Percentiles rank a stretch among this genome's conserved stretches.
Evolutionary conservation across 306 rosid species (phyloP).

Genomic region (Nissolia schottii): DNA sequence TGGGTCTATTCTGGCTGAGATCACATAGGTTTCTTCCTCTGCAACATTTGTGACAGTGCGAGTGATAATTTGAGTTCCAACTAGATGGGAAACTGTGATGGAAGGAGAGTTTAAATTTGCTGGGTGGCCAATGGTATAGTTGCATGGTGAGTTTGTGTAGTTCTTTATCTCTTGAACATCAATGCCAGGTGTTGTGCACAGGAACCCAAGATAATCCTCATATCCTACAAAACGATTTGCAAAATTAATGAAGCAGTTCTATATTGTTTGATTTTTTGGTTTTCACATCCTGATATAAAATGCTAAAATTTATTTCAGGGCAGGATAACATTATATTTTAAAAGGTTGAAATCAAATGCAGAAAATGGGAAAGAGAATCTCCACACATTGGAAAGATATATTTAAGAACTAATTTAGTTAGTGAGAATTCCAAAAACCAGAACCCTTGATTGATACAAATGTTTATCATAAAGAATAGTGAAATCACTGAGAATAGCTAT

Average conservation of each 20-base stretch:
- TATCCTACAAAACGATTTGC: conserved; percentile 50
- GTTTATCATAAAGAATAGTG: neutral
- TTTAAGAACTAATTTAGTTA: neutral
- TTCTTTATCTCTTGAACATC: conserved; percentile 70
- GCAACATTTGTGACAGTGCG: conserved; percentile 88
- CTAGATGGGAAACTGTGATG: conserved; percentile 77
- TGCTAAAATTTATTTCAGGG: neutral
- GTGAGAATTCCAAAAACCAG: neutral
- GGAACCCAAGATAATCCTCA: conserved; percentile 86
- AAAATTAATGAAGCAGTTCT: neutral
- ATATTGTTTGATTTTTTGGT: neutral
- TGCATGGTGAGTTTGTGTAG: conserved; percentile 78
- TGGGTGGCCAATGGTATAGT: conserved; percentile 66
- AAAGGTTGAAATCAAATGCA: neutral
- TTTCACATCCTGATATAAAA: neutral
- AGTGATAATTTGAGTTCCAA: conserved; percentile 57
- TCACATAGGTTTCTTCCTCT: conserved; percentile 76
- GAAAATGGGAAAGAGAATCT: neutral
- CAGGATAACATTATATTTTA: neutral
- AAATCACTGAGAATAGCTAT: neutral
- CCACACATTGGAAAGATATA: neutral
- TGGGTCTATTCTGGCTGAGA: conserved; percentile 84
- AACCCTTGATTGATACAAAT: conserved; percentile 6
- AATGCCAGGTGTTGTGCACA: conserved; percentile 93
- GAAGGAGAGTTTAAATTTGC: conserved; percentile 86